Conservation (phyloP, 768 basidiomycete genomes). For the Polyporus arcularius region DNA sequence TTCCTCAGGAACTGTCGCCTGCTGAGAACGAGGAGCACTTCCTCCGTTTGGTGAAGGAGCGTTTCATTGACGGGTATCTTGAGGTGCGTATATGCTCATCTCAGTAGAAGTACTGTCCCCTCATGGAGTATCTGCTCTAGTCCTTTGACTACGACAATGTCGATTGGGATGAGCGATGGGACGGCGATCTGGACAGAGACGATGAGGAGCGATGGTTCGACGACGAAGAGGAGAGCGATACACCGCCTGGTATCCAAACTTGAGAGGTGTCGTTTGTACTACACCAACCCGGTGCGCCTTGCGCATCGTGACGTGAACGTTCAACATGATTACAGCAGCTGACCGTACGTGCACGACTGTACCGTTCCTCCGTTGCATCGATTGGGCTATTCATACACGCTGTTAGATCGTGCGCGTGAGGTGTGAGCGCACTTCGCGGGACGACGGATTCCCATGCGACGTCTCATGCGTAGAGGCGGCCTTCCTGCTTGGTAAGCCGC, state of each 20-base stretch:
- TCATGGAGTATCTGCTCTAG: conserved; percentile 34
- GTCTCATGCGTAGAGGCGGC: neutral
- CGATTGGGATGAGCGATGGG: conserved; percentile 77
- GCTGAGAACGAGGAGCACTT: conserved; percentile 54
- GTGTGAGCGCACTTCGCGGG: too few relatives aligned
- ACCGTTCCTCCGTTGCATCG: too few relatives aligned
- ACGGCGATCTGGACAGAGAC: conserved; percentile 57
- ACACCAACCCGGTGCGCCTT: neutral
- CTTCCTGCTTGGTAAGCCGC: neutral
- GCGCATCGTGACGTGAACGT: too few relatives aligned
- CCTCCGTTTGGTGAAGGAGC: conserved; percentile 62
- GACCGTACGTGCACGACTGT: too few relatives aligned
- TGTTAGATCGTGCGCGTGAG: too few relatives aligned
- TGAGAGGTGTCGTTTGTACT: neutral
- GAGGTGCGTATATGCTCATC: conserved; percentile 49
- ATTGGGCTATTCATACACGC: too few relatives aligned
- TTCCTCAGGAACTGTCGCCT: conserved; percentile 39
- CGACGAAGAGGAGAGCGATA: conserved; percentile 48
- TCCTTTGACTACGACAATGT: conserved; percentile 67
- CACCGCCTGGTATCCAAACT: neutral
- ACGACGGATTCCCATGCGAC: too few relatives aligned
- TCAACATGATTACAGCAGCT: too few relatives aligned
- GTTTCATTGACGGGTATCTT: conserved; percentile 74
- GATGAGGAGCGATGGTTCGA: conserved; percentile 77
- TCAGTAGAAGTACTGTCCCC: neutral